A percentile compares a stretch with the other conserved stretches of the same genome.
phyloP scores from a whole-genome alignment of 805 yeast species.

The Zygosaccharomyces siamensis region DNA sequence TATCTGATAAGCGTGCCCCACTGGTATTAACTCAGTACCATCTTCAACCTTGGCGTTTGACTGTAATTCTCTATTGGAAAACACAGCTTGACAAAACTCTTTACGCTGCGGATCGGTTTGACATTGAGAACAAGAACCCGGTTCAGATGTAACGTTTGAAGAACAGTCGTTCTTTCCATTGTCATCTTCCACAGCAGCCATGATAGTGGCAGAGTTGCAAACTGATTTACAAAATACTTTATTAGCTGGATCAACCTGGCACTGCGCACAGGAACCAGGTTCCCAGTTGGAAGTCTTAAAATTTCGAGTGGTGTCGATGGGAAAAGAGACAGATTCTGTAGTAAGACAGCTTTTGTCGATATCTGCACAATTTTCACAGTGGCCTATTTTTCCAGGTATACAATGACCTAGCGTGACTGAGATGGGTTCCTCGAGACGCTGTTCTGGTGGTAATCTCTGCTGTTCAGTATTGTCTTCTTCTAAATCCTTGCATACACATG shows the following conservation, averaged over 20 bases:
- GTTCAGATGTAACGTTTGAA: slow-evolving; percentile 40
- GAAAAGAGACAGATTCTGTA: slow-evolving; percentile 14
- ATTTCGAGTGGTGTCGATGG: not conserved
- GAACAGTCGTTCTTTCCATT: not conserved
- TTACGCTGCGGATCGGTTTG: slow-evolving; percentile 85
- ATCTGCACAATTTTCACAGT: slow-evolving; percentile 49
- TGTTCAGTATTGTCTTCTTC: slow-evolving; percentile 24
- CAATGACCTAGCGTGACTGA: slow-evolving; percentile 18
- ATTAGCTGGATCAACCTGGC: slow-evolving; percentile 83
- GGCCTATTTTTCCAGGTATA: slow-evolving; percentile 5
- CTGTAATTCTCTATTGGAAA: slow-evolving; percentile 27
- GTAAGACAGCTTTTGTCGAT: slow-evolving; percentile 31
- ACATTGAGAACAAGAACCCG: slow-evolving; percentile 82
- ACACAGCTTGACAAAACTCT: slow-evolving; percentile 80
- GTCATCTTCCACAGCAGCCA: not conserved
- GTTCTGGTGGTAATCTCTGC: not conserved
- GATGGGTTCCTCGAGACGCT: slow-evolving; percentile 29
- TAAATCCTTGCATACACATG: slow-evolving; percentile 87
- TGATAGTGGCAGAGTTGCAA: slow-evolving; percentile 42
- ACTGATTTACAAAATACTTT: slow-evolving; percentile 83
- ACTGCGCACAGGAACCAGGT: slow-evolving; percentile 81
- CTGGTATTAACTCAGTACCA: slow-evolving; percentile 57
- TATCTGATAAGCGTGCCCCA: slow-evolving; percentile 86
- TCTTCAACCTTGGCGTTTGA: not conserved
- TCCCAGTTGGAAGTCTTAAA: slow-evolving; percentile 29